Percentiles rank a stretch among this genome's conserved stretches.
Evolutionary conservation across 1,139 yeast species (phyloP).

Genomic region (Groenewaldozyma auringiensis): DNA sequence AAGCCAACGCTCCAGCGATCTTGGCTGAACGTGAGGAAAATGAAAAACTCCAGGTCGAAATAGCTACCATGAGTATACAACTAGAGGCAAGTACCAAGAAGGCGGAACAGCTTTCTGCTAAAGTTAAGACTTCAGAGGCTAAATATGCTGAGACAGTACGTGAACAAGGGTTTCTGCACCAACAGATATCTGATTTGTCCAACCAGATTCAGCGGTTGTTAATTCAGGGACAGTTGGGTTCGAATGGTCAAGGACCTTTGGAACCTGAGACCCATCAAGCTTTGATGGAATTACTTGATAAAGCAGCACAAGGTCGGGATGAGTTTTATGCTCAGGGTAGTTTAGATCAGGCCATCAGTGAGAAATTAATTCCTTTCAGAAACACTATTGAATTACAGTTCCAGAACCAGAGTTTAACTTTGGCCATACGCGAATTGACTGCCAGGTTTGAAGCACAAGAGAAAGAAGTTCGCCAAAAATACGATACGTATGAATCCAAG

Average conservation of each 20-base stretch:
- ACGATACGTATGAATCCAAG: conserved; percentile 45
- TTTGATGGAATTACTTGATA: conserved; percentile 38
- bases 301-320: conserved; percentile 29
- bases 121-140: conserved; percentile 22
- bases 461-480: conserved; percentile 34
- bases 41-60: conserved; percentile 40
- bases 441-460: conserved; percentile 56
- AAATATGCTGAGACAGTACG: conserved; percentile 23
- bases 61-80: conserved; percentile 44
- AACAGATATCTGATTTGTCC: conserved; percentile 64
- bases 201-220: conserved; percentile 70
- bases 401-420: conserved; percentile 64
- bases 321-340: conserved; percentile 8
- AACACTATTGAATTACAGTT: conserved; percentile 60
- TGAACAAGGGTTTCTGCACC: conserved; percentile 37
- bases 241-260: conserved; percentile 45
- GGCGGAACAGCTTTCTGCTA: conserved; percentile 32
- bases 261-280: conserved; percentile 50
- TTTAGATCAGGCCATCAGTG: conserved; percentile 45
- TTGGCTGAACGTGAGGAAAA: conserved; percentile 57
- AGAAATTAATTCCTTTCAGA: conserved; percentile 63
- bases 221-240: conserved; percentile 52
- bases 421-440: conserved; percentile 62
- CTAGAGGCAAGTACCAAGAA: conserved; percentile 42
- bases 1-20: conserved; percentile 70